Evolutionary conservation across 495 filamentous ascomycete species (phyloP).

Genomic region (Aeminium ludgeri): DNA sequence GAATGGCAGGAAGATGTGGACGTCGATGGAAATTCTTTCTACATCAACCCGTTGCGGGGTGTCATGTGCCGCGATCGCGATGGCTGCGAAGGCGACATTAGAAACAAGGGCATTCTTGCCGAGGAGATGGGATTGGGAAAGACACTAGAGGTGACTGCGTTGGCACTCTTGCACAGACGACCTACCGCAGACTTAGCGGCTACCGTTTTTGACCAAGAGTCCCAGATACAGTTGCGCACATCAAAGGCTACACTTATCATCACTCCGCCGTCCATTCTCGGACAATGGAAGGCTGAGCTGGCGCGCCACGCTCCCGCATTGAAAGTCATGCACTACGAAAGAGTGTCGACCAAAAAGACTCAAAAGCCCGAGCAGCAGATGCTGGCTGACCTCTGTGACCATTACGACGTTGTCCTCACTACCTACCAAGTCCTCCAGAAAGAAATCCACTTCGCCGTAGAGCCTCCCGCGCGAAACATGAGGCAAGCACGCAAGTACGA

Average conservation of each 20-base stretch:
- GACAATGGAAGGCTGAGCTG: constrained; percentile 80
- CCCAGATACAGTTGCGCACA: constrained; percentile 24
- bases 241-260: constrained; percentile 70
- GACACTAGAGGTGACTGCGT: constrained; percentile 70
- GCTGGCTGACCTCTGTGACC: constrained; percentile 32
- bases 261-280: constrained; percentile 59
- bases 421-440: constrained; percentile 63
- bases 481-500: constrained; percentile 51
- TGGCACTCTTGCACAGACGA: constrained; percentile 46
- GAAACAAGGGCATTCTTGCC: constrained; percentile 53
- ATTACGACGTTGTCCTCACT: constrained; percentile 65
- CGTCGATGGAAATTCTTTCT: constrained; percentile 34
- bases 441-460: constrained; percentile 62
- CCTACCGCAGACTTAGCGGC: background rate
- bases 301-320: constrained; percentile 46
- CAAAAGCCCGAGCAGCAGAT: constrained; percentile 27
- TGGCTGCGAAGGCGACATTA: constrained; percentile 20
- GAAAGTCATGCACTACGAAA: constrained; percentile 30
- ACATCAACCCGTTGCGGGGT: constrained; percentile 49
- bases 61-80: constrained; percentile 35
- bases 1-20: constrained; percentile 28
- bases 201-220: constrained; percentile 22
- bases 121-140: constrained; percentile 98
- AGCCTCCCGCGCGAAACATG: constrained; percentile 45
- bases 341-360: constrained; percentile 17